Evolutionary conservation across 768 basidiomycete genomes (phyloP).

Genomic region (Kwoniella pini): DNA sequence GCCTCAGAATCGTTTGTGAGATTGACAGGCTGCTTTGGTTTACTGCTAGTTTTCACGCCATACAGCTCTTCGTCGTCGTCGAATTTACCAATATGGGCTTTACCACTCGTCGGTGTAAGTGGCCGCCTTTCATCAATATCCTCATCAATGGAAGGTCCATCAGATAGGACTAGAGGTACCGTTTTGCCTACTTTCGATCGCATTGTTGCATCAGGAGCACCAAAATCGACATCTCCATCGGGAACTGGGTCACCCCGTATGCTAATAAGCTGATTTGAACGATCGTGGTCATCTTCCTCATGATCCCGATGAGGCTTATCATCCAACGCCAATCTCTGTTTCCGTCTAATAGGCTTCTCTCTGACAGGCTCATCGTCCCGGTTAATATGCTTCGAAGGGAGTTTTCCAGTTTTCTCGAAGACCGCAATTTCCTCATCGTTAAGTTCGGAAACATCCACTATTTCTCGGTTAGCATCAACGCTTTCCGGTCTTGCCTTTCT

Average conservation of each 20-base stretch:
- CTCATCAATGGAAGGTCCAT: neutral
- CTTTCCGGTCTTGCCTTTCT: neutral
- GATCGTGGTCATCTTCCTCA: neutral
- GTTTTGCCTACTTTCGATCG: too few relatives aligned
- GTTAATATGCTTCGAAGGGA: neutral
- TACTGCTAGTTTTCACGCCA: neutral
- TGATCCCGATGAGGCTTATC: neutral
- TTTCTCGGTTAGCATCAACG: neutral
- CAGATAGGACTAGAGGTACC: neutral
- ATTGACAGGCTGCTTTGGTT: neutral
- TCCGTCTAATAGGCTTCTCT: neutral
- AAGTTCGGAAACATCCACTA: slow-evolving; percentile 9
- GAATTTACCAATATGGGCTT: neutral
- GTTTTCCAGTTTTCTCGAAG: slow-evolving; percentile 3
- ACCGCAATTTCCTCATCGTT: slow-evolving; percentile 1
- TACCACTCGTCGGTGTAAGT: neutral
- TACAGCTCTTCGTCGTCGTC: neutral
- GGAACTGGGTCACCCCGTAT: neutral
- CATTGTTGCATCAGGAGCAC: neutral
- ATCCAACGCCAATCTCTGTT: too few relatives aligned
- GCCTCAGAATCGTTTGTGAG: too few relatives aligned
- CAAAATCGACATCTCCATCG: slow-evolving; percentile 5
- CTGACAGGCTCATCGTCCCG: neutral
- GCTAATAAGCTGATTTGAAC: neutral
- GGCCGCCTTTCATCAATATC: neutral